Conservation (phyloP, 306 rosid species). For the Malus fusca region DNA sequence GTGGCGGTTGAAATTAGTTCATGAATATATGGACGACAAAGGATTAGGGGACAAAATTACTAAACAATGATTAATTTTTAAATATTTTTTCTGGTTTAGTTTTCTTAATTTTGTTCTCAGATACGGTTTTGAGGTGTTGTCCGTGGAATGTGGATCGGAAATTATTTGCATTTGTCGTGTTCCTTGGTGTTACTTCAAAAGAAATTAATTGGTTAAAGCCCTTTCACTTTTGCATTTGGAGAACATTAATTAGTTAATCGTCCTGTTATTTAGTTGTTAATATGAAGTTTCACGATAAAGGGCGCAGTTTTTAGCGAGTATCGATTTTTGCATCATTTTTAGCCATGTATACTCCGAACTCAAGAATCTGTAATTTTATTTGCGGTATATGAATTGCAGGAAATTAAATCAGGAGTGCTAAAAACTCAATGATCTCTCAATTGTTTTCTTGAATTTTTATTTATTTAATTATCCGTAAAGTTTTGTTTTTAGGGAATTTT, state of each 20-base stretch:
- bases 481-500: rapidly evolving
- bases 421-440: too few relatives aligned
- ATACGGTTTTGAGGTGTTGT: conserved; percentile 18
- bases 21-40: conserved; percentile 4
- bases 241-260: not conserved
- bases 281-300: not conserved
- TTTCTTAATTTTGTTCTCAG: conserved; percentile 15
- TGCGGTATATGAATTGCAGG: too few relatives aligned
- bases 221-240: too few relatives aligned
- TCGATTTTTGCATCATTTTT: not conserved
- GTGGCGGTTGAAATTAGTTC: not conserved
- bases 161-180: conserved; percentile 30
- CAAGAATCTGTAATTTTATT: too few relatives aligned
- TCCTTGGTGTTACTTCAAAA: too few relatives aligned
- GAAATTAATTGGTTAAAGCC: too few relatives aligned
- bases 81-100: not conserved
- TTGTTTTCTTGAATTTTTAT: too few relatives aligned
- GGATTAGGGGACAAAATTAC: not conserved
- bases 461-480: too few relatives aligned
- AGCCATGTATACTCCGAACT: too few relatives aligned
- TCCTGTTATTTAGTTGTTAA: not conserved
- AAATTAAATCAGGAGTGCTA: too few relatives aligned
- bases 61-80: not conserved
- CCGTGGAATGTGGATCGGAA: conserved; percentile 39
- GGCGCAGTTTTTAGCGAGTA: not conserved